These are phyloP conservation scores for Handroanthus guayacan DNA, from an alignment of 257 asterid species.

Conservation along the genomic window DNA sequence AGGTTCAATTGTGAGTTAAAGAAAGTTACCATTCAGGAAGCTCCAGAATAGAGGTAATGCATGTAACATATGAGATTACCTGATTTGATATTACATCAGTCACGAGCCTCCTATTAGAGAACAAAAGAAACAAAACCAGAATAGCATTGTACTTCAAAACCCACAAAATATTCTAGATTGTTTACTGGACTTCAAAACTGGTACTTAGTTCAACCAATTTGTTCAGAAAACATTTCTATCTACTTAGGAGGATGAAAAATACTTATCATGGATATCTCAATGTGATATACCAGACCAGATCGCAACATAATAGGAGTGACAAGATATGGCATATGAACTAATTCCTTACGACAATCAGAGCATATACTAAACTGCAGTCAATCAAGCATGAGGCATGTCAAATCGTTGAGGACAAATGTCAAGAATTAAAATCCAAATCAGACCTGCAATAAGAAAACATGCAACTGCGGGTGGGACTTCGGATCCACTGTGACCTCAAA, in stretches of 20 bases:
- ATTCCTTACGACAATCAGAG: constrained; percentile 20
- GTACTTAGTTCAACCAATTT: constrained; percentile 18
- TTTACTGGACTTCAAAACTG: constrained; percentile 4
- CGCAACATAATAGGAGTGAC: neutral
- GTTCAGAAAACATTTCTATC: neutral
- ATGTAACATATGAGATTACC: neutral
- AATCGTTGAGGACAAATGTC: constrained; percentile 24
- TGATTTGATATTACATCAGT: neutral
- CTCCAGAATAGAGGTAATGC: constrained; percentile 1
- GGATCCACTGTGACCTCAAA: constrained; percentile 94
- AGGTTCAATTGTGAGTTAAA: constrained; percentile 21
- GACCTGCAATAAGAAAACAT: constrained; percentile 87
- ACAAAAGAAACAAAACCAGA: neutral
- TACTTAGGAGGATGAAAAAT: neutral
- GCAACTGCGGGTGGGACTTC: constrained; percentile 90
- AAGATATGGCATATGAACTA: constrained; percentile 8
- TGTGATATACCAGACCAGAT: constrained; percentile 16
- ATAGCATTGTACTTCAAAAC: constrained; percentile 1
- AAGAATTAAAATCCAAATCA: constrained; percentile 21
- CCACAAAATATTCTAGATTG: constrained; percentile 1
- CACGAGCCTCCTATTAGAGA: neutral
- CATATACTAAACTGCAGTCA: constrained; percentile 25
- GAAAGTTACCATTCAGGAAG: constrained; percentile 1
- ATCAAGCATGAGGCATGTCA: constrained; percentile 29
- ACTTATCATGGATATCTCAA: constrained; percentile 15